phyloP scores from a whole-genome alignment of 257 asterid genomes.

The Marsdenia floribunda region DNA sequence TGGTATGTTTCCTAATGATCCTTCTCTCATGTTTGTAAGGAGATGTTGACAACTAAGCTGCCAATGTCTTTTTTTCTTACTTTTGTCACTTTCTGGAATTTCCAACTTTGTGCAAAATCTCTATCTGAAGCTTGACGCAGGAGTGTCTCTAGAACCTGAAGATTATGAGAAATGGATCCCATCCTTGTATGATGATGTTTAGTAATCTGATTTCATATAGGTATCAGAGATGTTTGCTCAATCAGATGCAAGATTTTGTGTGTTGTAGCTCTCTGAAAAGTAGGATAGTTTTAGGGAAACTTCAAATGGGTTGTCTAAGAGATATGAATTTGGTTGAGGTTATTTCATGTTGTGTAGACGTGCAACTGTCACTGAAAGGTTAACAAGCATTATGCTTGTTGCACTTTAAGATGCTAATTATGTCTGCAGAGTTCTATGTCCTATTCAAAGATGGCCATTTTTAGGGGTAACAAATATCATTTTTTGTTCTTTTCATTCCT shows the following conservation, averaged over 20 bases:
- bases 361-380: background rate
- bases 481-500: background rate
- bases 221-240: background rate
- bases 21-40: slow-evolving; percentile 1
- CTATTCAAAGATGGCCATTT: background rate
- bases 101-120: background rate
- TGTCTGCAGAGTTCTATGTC: background rate
- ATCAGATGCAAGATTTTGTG: background rate
- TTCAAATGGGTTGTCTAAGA: background rate
- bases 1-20: slow-evolving; percentile 41
- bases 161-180: background rate
- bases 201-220: background rate
- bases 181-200: background rate
- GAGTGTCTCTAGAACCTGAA: background rate
- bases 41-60: background rate
- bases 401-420: background rate
- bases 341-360: background rate
- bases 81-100: background rate
- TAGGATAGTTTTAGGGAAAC: background rate
- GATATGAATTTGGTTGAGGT: background rate
- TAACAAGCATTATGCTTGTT: background rate
- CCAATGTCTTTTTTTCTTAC: background rate
- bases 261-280: background rate
- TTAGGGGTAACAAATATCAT: background rate
- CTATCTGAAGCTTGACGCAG: background rate